Base-by-base conservation (phyloP, 1,284 basidiomycete species). In the Marasmius oreades region DNA sequence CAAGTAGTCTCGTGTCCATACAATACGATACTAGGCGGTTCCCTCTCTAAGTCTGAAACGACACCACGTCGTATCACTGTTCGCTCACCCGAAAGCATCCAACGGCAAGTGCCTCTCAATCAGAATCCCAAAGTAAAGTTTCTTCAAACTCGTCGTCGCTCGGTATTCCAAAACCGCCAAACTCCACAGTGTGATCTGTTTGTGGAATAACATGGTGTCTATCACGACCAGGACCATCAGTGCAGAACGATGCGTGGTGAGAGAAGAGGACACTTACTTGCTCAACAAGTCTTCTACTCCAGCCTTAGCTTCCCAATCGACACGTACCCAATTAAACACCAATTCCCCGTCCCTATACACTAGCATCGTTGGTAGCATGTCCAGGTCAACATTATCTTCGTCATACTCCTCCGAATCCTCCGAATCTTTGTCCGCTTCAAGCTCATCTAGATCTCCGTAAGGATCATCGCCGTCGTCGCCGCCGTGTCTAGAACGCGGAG, bases 311-410 rank as follows among this genome's bases (percentile, higher is more conserved):
- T 92, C 91, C 87, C 88, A 91, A 67, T 93, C 91, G 2, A 93
- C 88, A 20, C 92, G 78, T 2, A 93, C 87, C 86, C 91, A 91
- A 51, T 88, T 91, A 62, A 90, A 81, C 22, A 89, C 82, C 14
- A 93, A 79, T 57, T 92, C 84, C n/a, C 92, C 91, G 55, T 80
- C 84, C 12, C 86, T 86, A 66, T 94, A 94, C 4, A 90, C 87
- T 6, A 94, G 76, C 63, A 94, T 70, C 1, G 92, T 94, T 0
- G 92, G 92, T 7, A 94, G 77, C 74, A 93, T 83, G 64, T 93
- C 92, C 1, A 84, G 79, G 63, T 93, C 90, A 28, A 90, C 85
- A 28, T 78, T 69, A 47, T 81, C 80, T 45, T 83, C 82, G 7
- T 77, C 76, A 55, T 66, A 56, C 1, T 70, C 69, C 5, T 70